Evolutionary conservation across 2,329 filamentous ascomycete genomes (phyloP), one percentile per base, ranked within the genome.

Genomic region (Diplodia intermedia): DNA sequence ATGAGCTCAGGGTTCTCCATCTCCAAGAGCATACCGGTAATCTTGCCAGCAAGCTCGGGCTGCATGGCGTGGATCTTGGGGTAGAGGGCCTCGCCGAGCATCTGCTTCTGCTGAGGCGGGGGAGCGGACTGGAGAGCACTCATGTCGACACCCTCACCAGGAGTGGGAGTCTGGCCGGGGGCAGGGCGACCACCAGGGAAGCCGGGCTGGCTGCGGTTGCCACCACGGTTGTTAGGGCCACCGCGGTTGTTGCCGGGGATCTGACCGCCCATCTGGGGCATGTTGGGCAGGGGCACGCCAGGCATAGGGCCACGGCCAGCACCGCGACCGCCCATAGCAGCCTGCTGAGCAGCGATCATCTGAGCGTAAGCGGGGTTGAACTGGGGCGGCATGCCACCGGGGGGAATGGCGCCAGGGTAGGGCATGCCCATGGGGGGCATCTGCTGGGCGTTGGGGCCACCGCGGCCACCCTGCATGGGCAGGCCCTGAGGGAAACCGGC

Each of bases 11-110:
- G 80, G 83, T 98, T 98, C 77, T 98, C 95, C 95, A 99, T 99
- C 88, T 99, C 95, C 76, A 99, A 84, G 76, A 99, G 91, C 95
- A 99, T 99, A 83, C 95, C 95, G 70, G 95, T 99, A 81, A 99
- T 98, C 90, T 99, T 99, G 79, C 95, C 95, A 71, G 95, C 95
- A 77, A 99, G 87, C 76, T 97, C 94, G 69, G 93, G 91, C 85
- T 99, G 95, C 82, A 97, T 90, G 73, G 88, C 89, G 81, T 94
- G 90, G 77, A 99, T 98, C 91, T 98, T 99, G 79, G 95, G 95
- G 88, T 98, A 99, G 75, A 99, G 91, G 74, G 93, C 90, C 85
- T 99, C 95, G 80, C 95, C 95, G 67, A 99, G 89, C 82, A 98
- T 92, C 87, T 99, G 95, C 89, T 99, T 99, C 87, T 98, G 95